These are phyloP conservation scores for Penicillium chermesinum DNA, from an alignment of 495 filamentous ascomycete genomes.

Conservation along the genomic window DNA sequence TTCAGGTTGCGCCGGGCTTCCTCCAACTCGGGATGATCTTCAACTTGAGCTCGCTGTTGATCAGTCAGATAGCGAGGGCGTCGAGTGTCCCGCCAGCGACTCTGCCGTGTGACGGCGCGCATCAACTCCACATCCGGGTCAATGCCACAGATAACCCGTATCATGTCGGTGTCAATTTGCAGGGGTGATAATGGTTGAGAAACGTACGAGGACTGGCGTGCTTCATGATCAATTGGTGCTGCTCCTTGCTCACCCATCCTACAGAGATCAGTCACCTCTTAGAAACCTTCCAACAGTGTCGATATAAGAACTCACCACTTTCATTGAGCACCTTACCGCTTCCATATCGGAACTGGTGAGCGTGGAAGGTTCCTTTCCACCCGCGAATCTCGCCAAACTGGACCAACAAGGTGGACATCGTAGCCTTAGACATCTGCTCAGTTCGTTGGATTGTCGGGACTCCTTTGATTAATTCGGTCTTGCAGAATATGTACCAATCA, in stretches of 20 bases:
- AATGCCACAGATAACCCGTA: constrained; percentile 20
- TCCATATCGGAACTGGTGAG: constrained; percentile 11
- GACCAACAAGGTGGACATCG: constrained; percentile 2
- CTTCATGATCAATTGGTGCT: constrained; percentile 27
- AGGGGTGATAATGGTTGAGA: constrained; percentile 25
- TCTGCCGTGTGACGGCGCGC: constrained; percentile 21
- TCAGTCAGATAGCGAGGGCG: constrained; percentile 17
- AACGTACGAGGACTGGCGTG: constrained; percentile 20
- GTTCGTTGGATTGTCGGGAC: constrained; percentile 2
- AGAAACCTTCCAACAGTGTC: background rate
- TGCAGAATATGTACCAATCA: constrained; percentile 17
- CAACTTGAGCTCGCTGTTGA: constrained; percentile 1
- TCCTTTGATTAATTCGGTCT: constrained; percentile 9
- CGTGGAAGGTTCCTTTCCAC: constrained; percentile 6
- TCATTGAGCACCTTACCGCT: constrained; percentile 9
- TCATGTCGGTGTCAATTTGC: constrained; percentile 16
- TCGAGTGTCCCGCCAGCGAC: constrained; percentile 22
- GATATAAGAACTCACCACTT: constrained; percentile 6
- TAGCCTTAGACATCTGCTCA: constrained; percentile 4
- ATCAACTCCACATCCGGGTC: constrained; percentile 20
- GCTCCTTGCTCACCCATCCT: constrained; percentile 24
- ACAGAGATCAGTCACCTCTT: background rate
- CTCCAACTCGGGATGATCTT: constrained; percentile 4
- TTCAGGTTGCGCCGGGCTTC: background rate
- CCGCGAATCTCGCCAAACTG: constrained; percentile 11